These are phyloP conservation scores for Skeletonema tropicum DNA, from an alignment of 108 stramenopile genomes.

Conservation along the genomic window DNA sequence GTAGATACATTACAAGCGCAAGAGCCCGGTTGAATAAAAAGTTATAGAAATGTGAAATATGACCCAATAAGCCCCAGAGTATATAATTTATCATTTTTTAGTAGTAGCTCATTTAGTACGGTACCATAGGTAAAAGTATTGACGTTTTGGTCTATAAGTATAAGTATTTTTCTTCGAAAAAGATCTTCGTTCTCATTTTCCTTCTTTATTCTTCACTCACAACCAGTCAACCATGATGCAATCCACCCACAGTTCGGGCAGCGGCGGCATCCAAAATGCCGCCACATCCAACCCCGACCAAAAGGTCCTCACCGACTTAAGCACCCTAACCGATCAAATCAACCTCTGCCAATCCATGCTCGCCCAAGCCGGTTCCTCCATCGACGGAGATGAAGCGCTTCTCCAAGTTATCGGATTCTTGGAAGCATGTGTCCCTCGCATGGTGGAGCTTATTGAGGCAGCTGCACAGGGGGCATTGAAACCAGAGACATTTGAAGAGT, in stretches of 20 bases:
- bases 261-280: conserved; percentile 7
- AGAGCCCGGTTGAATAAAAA: too few species aligned
- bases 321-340: conserved; percentile 73
- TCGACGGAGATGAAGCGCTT: conserved; percentile 61
- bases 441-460: conserved; percentile 84
- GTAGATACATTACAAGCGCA: too few species aligned
- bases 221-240: conserved; percentile 28
- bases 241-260: conserved; percentile 7
- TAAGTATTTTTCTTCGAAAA: too few species aligned
- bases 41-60: too few species aligned
- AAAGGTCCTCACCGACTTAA: conserved; percentile 72
- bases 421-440: conserved; percentile 84
- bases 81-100: too few species aligned
- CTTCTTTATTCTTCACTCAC: too few species aligned
- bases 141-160: too few species aligned
- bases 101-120: too few species aligned
- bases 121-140: too few species aligned
- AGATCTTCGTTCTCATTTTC: too few species aligned
- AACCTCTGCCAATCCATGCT: conserved; percentile 68
- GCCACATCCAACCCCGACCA: conserved; percentile 41
- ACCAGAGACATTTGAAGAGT: conserved; percentile 71
- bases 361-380: conserved; percentile 27
- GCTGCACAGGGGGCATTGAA: conserved; percentile 60
- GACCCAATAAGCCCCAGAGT: too few species aligned
- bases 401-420: conserved; percentile 79